Evolutionary conservation across 106 monocot species (phyloP), one percentile per base, ranked within the genome.

Genomic region (Amphibolis antarctica): DNA sequence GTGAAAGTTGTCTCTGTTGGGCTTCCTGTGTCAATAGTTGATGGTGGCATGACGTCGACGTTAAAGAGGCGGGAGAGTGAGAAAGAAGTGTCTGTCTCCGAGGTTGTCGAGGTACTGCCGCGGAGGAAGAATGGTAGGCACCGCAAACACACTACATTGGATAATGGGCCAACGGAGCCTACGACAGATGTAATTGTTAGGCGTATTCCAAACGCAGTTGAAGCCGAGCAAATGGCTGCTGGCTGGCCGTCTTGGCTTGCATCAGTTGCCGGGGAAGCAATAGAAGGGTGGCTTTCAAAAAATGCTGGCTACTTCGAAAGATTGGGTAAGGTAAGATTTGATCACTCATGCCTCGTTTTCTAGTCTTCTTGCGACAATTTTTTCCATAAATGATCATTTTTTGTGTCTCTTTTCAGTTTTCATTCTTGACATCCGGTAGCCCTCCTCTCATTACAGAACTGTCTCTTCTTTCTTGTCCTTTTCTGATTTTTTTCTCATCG

Each of bases 161-260:
- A 75, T 66, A 24, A 15, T n/a, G 27, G 61, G 42, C 55, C 30
- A 0, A 57, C 65, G 28, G 52, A 59, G 18, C 14, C 12, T 1
- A 55, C 53, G 22, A 1, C 24, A 7, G 49, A 46, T 51, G 30
- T 51, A 12, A 60, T 48, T 17, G 72, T 75, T 48, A 18, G n/a
- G 10, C 50, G 50, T 54, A 66, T 79, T 27, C 79, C 81, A 3
- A 71, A 76, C 71, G 80, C 70, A 42, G 68, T 83, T 43, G 73
- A 78, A 9, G 82, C 67, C 1, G 89, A 85, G 62, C 82, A 82
- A 51, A 71, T 78, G 27, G 65, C 60, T 7, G 77, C 82, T 0
- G 89, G 89, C 9, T 89, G 89, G 89, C 89, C 89, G 23, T 23
- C 80, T 42, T 89, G 89, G 89, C 80, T 89, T 36, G 68, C 71